Base-by-base conservation (phyloP, 2,329 filamentous ascomycete species). In the Colletotrichum brevisporum region DNA sequence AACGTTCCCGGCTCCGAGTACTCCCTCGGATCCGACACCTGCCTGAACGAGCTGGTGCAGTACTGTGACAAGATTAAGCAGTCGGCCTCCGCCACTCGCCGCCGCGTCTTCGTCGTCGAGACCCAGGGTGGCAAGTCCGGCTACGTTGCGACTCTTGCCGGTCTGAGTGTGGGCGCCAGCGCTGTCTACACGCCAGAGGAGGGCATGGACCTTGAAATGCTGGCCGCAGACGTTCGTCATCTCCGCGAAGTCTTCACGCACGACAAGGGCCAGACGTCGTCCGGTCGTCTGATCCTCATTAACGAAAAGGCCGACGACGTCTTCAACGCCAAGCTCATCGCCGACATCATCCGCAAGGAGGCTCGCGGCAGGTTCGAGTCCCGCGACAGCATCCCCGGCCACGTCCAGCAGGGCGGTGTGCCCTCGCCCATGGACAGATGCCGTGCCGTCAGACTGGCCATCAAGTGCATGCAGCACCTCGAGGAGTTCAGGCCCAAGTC, bases 31-130 rank as follows among this genome's bases (percentile, higher is more conserved):
- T 97, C 94, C 39, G 96, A 99, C 77, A 99, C 96, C 1, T 98
- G 96, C 78, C 84, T 99, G 71, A 99, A 99, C 83, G 94, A 97
- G 63, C 87, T 99, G 47, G 94, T 98, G 72, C 89, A 92, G 74
- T 99, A 98, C 83, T 98, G 95, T 79, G 96, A 99, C 84, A 95
- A 95, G 76, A 98, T 98, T 82, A 94, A 97, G 81, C 96, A 98
- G 80, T 98, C 95, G 2, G 96, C 96, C 0, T 98, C 95, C 1
- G 95, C 96, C 2, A 97, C 94, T 2, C 92, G 96, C 67, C 91
- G 96, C 52, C 91, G 96, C 70, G 95, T 98, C 63, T 99, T 99
- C 81, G 95, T 99, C 61, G 95, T 99, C 63, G 96, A 99, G 83
- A 98, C 96, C 0, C 96, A 99, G 83, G 96, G 96, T 75, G 96